Percentiles rank a stretch among this genome's conserved stretches.
phyloP scores from a whole-genome alignment of 164 flowering plant species.

The Tinospora cordifolia region DNA sequence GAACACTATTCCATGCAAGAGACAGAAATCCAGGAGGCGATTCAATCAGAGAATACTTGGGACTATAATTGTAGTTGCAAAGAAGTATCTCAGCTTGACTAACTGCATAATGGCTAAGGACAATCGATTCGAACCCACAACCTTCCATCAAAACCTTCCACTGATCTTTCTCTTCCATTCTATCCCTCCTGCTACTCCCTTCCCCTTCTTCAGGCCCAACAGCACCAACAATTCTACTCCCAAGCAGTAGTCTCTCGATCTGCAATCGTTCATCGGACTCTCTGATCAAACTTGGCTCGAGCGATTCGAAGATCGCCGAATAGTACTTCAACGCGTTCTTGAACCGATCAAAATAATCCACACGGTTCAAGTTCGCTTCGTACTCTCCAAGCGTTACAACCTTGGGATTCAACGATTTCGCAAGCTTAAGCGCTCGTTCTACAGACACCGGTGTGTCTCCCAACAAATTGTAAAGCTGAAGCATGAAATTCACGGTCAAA shows the following conservation, averaged over 20 bases:
- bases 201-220: constrained; percentile 44
- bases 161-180: constrained; percentile 60
- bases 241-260: constrained; percentile 56
- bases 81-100: constrained; percentile 82
- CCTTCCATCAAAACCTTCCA: constrained; percentile 66
- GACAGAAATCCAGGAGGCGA: constrained; percentile 70
- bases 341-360: constrained; percentile 46
- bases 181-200: constrained; percentile 27
- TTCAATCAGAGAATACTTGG: constrained; percentile 46
- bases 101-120: constrained; percentile 64
- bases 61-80: constrained; percentile 75
- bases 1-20: constrained; percentile 70
- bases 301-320: constrained; percentile 72
- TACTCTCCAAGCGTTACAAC: constrained; percentile 83
- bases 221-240: constrained; percentile 45
- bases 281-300: constrained; percentile 59
- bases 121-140: constrained; percentile 55
- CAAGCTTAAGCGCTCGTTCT: constrained; percentile 43
- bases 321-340: constrained; percentile 59
- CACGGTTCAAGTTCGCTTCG: constrained; percentile 58
- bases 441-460: constrained; percentile 47
- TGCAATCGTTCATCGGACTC: constrained; percentile 54
- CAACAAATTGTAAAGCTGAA: constrained; percentile 63
- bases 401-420: constrained; percentile 57
- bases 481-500: constrained; percentile 83